These are phyloP conservation scores for Alternaria sp. DNA, from an alignment of 2,329 filamentous ascomycete species.

Conservation along the genomic window DNA sequence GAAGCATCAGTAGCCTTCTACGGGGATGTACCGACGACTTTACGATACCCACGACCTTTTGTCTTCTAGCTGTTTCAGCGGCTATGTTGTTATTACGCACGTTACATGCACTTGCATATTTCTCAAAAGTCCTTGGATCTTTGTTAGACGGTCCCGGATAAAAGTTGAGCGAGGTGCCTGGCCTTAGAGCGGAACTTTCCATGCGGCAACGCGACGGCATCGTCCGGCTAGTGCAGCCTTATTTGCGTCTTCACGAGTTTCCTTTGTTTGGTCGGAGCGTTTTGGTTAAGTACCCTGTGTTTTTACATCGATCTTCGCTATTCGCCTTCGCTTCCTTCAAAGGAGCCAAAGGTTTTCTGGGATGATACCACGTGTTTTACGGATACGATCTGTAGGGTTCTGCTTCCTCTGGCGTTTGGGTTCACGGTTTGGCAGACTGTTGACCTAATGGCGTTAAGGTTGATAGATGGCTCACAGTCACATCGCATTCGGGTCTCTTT, in stretches of 20 bases:
- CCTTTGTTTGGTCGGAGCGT: conserved; percentile 11
- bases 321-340: conserved; percentile 16
- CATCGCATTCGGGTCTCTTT: conserved; percentile 17
- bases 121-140: conserved; percentile 31
- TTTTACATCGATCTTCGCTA: conserved; percentile 13
- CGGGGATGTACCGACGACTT: conserved; percentile 34
- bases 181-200: conserved; percentile 4
- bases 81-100: conserved; percentile 34
- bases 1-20: conserved; percentile 19
- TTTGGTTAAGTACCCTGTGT: conserved; percentile 6
- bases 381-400: conserved; percentile 25
- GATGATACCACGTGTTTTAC: conserved; percentile 43
- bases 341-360: conserved; percentile 20
- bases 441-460: conserved; percentile 23
- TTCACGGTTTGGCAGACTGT: conserved; percentile 19
- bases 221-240: conserved; percentile 8
- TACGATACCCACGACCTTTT: conserved; percentile 46
- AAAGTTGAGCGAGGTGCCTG: conserved; percentile 23
- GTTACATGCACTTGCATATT: conserved; percentile 35
- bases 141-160: conserved; percentile 23
- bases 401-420: conserved; percentile 34
- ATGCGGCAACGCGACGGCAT: conserved; percentile 12
- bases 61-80: conserved; percentile 24
- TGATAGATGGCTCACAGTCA: conserved; percentile 13
- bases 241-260: conserved; percentile 3